Evolutionary conservation across 176 grass and related monocot genomes (phyloP).

Genomic region (Carex pumila): DNA sequence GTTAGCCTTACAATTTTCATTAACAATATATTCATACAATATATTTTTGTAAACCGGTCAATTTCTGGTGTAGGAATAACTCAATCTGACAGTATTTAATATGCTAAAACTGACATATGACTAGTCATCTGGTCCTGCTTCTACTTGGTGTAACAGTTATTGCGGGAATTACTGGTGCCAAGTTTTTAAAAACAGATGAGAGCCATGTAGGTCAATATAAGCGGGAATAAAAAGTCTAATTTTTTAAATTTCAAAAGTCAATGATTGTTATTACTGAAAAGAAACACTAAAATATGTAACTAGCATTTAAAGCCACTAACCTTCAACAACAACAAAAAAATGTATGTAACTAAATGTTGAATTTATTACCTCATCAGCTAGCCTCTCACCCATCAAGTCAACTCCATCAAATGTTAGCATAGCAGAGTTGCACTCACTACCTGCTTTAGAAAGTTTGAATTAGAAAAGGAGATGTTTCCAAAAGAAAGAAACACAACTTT

Average conservation of each 20-base stretch:
- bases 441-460: slow-evolving; percentile 30
- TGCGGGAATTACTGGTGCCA: not conserved
- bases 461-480: not conserved
- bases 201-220: not conserved
- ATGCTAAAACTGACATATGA: not conserved
- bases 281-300: not conserved
- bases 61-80: too few species aligned
- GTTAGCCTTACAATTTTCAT: not conserved
- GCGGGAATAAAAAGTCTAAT: not conserved
- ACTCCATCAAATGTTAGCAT: slow-evolving; percentile 95
- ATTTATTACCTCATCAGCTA: slow-evolving; percentile 71
- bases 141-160: not conserved
- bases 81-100: not conserved
- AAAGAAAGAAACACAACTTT: not conserved
- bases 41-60: too few species aligned
- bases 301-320: too few species aligned
- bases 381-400: slow-evolving; percentile 96
- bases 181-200: not conserved
- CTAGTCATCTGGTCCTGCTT: not conserved
- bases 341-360: not conserved
- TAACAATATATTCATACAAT: not conserved
- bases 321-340: not conserved
- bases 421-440: slow-evolving; percentile 90
- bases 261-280: not conserved
- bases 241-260: not conserved